phyloP scores from a whole-genome alignment of 2,329 filamentous ascomycete species.

The Alternaria longipes region DNA sequence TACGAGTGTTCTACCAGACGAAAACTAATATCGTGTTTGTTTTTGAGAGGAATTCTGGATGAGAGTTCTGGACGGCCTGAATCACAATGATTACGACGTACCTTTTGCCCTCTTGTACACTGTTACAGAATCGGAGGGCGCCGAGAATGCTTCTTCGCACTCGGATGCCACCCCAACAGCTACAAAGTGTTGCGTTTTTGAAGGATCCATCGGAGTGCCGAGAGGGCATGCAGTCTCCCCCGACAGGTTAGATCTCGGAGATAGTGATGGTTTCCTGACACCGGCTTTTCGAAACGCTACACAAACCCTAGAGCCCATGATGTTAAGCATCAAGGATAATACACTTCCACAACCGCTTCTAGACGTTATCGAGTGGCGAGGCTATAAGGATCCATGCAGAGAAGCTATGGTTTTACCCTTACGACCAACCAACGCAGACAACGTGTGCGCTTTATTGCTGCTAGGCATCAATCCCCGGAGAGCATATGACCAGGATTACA shows the following conservation, averaged over 20 bases:
- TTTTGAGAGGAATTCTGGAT: conserved; percentile 55
- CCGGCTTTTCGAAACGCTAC: conserved; percentile 48
- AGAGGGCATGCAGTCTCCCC: conserved; percentile 41
- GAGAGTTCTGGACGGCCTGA: conserved; percentile 60
- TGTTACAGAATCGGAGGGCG: conserved; percentile 38
- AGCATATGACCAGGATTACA: conserved; percentile 47
- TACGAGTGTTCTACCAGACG: not conserved
- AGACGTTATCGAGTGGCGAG: conserved; percentile 45
- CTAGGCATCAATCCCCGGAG: conserved; percentile 46
- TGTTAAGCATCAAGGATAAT: conserved; percentile 37
- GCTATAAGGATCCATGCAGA: conserved; percentile 44
- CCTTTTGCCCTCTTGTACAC: conserved; percentile 48
- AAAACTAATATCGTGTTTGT: not conserved
- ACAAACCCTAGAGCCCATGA: conserved; percentile 42
- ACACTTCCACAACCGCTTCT: conserved; percentile 38
- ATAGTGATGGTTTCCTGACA: conserved; percentile 42
- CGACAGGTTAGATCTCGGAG: conserved; percentile 38
- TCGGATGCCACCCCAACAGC: conserved; percentile 37
- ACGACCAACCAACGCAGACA: conserved; percentile 41
- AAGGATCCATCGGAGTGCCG: conserved; percentile 46
- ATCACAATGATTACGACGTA: conserved; percentile 48
- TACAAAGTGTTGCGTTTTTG: conserved; percentile 41
- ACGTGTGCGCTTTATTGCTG: conserved; percentile 43
- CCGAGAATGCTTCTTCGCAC: conserved; percentile 32
- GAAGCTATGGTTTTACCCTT: conserved; percentile 47